Percentiles rank a stretch among this genome's conserved stretches.
phyloP scores from a whole-genome alignment of 75 land plant species.

The Pinus tabuliformis region DNA sequence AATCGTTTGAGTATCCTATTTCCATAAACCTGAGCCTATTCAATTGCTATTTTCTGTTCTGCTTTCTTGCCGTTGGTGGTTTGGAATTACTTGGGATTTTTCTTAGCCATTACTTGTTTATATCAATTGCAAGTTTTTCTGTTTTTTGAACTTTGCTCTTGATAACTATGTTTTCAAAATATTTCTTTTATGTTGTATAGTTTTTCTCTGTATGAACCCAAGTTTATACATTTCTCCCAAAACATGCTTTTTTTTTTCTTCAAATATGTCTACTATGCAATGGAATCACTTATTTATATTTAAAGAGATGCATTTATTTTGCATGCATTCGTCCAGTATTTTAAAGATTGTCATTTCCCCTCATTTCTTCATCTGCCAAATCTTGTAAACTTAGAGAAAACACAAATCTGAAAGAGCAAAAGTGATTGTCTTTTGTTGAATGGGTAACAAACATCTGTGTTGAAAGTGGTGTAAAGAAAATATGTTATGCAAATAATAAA shows the following conservation, averaged over 20 bases:
- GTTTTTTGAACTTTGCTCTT: not conserved
- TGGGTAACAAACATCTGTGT: too few species aligned
- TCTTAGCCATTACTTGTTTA: not conserved
- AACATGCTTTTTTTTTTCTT: not conserved
- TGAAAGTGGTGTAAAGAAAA: too few species aligned
- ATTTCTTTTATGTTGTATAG: not conserved
- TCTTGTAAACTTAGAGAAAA: not conserved
- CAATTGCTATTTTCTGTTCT: not conserved
- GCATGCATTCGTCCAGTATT: not conserved
- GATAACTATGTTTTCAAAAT: not conserved
- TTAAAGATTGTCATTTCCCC: not conserved
- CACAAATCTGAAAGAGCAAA: not conserved
- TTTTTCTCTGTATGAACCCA: not conserved
- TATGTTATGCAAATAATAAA: too few species aligned
- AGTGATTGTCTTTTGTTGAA: not conserved
- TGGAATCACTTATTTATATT: not conserved
- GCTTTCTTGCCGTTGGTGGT: not conserved
- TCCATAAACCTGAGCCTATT: not conserved
- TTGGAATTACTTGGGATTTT: not conserved
- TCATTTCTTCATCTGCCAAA: not conserved
- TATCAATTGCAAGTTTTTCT: too few species aligned
- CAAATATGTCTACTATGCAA: not conserved
- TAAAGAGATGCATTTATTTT: not conserved
- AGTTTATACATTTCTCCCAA: not conserved
- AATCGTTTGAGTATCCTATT: not conserved